These are phyloP conservation scores for Cercospora sp. DNA, from an alignment of 2,329 filamentous ascomycete genomes.

Conservation along the genomic window DNA sequence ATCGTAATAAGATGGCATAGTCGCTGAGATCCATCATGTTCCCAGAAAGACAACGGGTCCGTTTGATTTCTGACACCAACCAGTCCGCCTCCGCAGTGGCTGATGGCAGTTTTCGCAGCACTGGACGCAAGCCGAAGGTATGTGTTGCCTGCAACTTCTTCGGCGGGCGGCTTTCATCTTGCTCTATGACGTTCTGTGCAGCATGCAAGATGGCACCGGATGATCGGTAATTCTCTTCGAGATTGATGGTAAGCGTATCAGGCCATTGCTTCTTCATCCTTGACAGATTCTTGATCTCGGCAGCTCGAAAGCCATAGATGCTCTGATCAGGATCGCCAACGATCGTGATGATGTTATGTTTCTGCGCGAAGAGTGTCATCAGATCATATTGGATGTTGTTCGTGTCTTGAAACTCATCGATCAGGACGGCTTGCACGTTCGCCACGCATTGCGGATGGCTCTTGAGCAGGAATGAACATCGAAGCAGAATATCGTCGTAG, in stretches of 20 bases:
- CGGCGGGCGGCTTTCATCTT: conserved; percentile 76
- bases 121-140: conserved; percentile 73
- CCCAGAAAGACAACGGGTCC: conserved; percentile 70
- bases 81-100: conserved; percentile 77
- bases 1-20: conserved; percentile 83
- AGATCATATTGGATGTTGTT: conserved; percentile 93
- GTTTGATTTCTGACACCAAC: conserved; percentile 81
- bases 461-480: conserved; percentile 76
- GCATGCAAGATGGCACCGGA: conserved; percentile 79
- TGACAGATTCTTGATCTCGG: conserved; percentile 84
- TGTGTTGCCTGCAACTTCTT: conserved; percentile 82
- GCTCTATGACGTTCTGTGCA: conserved; percentile 84
- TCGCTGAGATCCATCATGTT: conserved; percentile 72
- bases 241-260: conserved; percentile 74
- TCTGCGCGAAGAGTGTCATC: conserved; percentile 81
- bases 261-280: conserved; percentile 76
- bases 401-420: conserved; percentile 97
- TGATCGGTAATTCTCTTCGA: conserved; percentile 94
- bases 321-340: conserved; percentile 97
- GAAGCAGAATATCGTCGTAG: conserved; percentile 87
- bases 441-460: conserved; percentile 76
- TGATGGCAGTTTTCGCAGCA: conserved; percentile 72
- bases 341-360: conserved; percentile 76
- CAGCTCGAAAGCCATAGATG: conserved; percentile 93
- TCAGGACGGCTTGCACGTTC: conserved; percentile 86